Evolutionary conservation across 1,139 yeast genomes (phyloP), one percentile per base, ranked within the genome.

Genomic region (Yamadazyma atlantica): DNA sequence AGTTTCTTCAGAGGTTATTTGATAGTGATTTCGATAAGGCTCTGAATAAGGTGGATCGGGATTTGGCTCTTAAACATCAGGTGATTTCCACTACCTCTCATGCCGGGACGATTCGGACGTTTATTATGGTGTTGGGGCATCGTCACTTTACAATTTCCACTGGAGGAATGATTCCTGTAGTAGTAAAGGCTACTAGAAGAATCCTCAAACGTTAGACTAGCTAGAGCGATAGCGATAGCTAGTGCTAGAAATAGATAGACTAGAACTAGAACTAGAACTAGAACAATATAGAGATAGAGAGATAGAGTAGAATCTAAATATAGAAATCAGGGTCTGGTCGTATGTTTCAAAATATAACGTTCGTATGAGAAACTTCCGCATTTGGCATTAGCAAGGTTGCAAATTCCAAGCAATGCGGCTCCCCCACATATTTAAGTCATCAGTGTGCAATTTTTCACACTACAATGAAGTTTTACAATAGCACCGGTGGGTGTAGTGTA

Each of bases 61-160:
- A 44, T 3, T 38, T 41, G 25, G 58, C 57, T 10, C 27, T 41
- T 3, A 60, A 62, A 26, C 57, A 64, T 39, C 44, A 59, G 5
- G 58, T 67, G 49, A 60, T 80, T 27, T 75, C 75, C 23, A 66
- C 76, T 29, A 78, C 86, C 1, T 71, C 82, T 4, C 87, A 82
- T 51, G 80, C 84, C 1, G 86, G 85, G 3, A 75, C 79, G 16
- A 78, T 80, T 25, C 58, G 80, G 41, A 66, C 78, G 23, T 63
- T 80, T 28, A 58, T 80, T 9, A 64, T 73, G 21, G 85, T 74
- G 1, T 52, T 73, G 25, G 71, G 71, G 2, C 86, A 81, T 51
- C 60, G 83, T 38, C 61, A 62, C 32, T 81, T 78, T 51, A 66
- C 78, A 13, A 67, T 81, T 32, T 70, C 78, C 11, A 78, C 86